Evolutionary conservation across 163 green algal species (phyloP).

Genomic region (Prototheca wickerhamii): DNA sequence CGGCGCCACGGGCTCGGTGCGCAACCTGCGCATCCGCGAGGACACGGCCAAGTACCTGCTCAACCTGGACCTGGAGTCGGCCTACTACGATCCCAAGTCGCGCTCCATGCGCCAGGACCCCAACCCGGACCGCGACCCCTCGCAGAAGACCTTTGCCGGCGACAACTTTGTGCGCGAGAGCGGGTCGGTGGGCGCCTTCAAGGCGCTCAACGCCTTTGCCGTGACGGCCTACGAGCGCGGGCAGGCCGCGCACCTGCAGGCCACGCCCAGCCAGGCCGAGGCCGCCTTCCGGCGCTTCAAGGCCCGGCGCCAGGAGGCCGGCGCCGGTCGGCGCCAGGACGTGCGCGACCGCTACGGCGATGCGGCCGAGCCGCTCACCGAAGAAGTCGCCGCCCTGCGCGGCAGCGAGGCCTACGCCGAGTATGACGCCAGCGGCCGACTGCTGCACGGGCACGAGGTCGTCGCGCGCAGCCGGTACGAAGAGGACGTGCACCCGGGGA

Average conservation of each 20-base stretch:
- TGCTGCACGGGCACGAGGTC: slow-evolving; percentile 77
- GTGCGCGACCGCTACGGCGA: slow-evolving; percentile 87
- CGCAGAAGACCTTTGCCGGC: slow-evolving; percentile 84
- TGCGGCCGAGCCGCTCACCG: slow-evolving; percentile 47
- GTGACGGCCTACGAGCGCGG: slow-evolving; percentile 73
- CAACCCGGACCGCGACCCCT: slow-evolving; percentile 67
- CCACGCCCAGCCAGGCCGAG: slow-evolving; percentile 77
- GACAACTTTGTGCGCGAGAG: slow-evolving; percentile 77
- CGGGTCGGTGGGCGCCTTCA: slow-evolving; percentile 72
- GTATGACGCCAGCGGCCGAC: slow-evolving; percentile 80
- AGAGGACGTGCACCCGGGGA: slow-evolving; percentile 88
- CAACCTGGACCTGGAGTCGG: slow-evolving; percentile 91
- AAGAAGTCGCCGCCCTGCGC: slow-evolving; percentile 53
- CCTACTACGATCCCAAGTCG: slow-evolving; percentile 99
- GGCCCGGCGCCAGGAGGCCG: slow-evolving; percentile 74
- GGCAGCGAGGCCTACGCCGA: slow-evolving; percentile 90
- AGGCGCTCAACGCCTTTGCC: slow-evolving; percentile 78
- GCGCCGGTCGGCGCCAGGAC: slow-evolving; percentile 43
- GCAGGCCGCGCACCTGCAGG: slow-evolving; percentile 68
- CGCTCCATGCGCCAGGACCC: slow-evolving; percentile 97
- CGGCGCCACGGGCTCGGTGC: slow-evolving; percentile 71
- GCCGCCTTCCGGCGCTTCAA: slow-evolving; percentile 83
- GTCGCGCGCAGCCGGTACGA: slow-evolving; percentile 66
- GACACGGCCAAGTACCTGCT: slow-evolving; percentile 99
- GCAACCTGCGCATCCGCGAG: slow-evolving; percentile 98